Evolutionary conservation across 2,329 filamentous ascomycete species (phyloP).

Genomic region (Paracoccidioides brasiliensis): DNA sequence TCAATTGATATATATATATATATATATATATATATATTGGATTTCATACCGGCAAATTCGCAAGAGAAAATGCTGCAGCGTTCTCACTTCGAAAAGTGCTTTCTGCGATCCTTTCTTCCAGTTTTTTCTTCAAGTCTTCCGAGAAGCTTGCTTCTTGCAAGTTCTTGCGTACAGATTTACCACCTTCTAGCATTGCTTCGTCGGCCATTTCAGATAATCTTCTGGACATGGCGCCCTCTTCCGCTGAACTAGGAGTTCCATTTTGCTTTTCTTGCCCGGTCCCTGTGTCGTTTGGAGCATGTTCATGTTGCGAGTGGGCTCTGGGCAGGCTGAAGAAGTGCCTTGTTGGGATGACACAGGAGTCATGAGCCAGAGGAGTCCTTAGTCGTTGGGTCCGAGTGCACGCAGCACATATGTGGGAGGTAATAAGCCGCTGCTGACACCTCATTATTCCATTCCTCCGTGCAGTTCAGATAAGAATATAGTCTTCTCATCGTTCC

Average conservation of each 20-base stretch:
- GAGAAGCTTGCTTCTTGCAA: conserved; percentile 51
- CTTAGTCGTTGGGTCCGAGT: conserved; percentile 2
- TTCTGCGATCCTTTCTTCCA: conserved; percentile 44
- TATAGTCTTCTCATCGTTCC: not conserved
- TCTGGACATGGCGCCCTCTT: conserved; percentile 45
- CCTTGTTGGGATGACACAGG: not conserved
- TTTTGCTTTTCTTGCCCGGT: conserved; percentile 8
- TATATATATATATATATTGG: not conserved
- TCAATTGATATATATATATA: not conserved
- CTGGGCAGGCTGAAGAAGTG: not conserved
- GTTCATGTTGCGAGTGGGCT: not conserved
- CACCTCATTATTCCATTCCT: not conserved
- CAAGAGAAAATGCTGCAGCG: conserved; percentile 41
- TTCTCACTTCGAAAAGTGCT: conserved; percentile 43
- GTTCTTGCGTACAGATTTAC: conserved; percentile 41
- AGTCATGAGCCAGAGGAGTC: not conserved
- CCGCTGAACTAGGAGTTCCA: conserved; percentile 13
- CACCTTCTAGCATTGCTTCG: conserved; percentile 42
- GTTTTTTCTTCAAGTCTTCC: conserved; percentile 43
- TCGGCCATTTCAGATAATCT: conserved; percentile 48
- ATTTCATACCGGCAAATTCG: conserved; percentile 36
- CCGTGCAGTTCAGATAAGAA: not conserved
- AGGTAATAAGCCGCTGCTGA: not conserved
- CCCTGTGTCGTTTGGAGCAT: conserved; percentile 2
- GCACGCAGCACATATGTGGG: conserved; percentile 2